These are phyloP conservation scores for Cyberlindnera samutprakarnensis DNA, from an alignment of 805 yeast genomes.

Conservation along the genomic window DNA sequence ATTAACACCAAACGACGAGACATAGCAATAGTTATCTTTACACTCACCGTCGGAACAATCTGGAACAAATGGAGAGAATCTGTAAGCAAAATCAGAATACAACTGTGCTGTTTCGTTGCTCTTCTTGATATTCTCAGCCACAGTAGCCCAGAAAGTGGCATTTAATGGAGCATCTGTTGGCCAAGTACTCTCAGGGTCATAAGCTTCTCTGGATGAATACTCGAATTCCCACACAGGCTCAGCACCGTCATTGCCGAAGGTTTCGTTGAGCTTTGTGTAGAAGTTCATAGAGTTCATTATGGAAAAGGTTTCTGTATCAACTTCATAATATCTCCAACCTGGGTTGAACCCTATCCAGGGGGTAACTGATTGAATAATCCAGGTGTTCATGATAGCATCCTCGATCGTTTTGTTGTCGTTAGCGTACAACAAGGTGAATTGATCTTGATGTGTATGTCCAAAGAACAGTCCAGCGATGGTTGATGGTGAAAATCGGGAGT, in stretches of 20 bases:
- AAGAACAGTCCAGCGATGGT: conserved; percentile 63
- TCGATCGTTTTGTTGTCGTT: conserved; percentile 34
- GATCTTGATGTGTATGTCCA: conserved; percentile 69
- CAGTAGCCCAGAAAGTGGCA: conserved; percentile 58
- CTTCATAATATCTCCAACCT: conserved; percentile 65
- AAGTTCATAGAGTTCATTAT: conserved; percentile 53
- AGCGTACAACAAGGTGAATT: conserved; percentile 52
- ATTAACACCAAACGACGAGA: conserved; percentile 16
- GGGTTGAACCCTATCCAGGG: conserved; percentile 57
- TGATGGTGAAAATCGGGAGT: conserved; percentile 60
- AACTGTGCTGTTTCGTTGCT: conserved; percentile 38
- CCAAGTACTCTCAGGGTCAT: conserved; percentile 46
- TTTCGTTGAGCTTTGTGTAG: conserved; percentile 52
- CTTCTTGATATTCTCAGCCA: conserved; percentile 26
- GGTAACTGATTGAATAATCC: conserved; percentile 61
- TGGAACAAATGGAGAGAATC: conserved; percentile 50
- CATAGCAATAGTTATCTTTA: conserved; percentile 14
- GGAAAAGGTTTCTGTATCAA: conserved; percentile 52
- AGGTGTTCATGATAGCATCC: conserved; percentile 47
- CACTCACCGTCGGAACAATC: conserved; percentile 31
- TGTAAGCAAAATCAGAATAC: conserved; percentile 41
- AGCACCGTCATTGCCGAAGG: too few relatives aligned
- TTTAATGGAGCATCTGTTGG: conserved; percentile 52
- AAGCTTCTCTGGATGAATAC: conserved; percentile 57
- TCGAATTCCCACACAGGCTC: conserved; percentile 60